Percentiles rank a stretch among this genome's conserved stretches.
Conservation (phyloP, 306 rosid genomes). For the cucumber (Cucumis sativus) region DNA sequence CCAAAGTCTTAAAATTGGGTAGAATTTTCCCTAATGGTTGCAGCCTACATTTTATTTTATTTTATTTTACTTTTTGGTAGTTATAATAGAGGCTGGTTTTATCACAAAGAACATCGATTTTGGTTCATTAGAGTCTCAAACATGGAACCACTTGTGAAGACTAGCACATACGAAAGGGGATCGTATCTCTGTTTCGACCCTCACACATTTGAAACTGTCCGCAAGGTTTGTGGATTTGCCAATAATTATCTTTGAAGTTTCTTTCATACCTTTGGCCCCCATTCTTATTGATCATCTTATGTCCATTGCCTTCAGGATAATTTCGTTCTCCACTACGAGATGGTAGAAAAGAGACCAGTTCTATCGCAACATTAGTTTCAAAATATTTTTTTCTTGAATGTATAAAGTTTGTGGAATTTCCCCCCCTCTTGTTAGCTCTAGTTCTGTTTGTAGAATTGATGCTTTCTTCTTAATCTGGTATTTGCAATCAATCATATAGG, state of each 20-base stretch:
- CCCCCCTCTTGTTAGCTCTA: not conserved
- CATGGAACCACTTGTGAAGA: conserved; percentile 74
- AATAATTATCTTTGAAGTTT: not conserved
- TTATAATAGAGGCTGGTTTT: conserved; percentile 71
- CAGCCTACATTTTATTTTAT: not conserved
- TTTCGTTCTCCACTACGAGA: conserved; percentile 59
- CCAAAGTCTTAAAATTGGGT: not conserved
- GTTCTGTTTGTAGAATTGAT: not conserved
- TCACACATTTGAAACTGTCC: conserved; percentile 58
- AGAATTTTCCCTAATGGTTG: not conserved
- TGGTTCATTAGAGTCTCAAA: conserved; percentile 69
- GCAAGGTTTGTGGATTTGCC: conserved; percentile 57
- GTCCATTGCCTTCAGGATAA: conserved; percentile 55
- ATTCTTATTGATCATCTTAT: not conserved
- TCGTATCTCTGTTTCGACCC: conserved; percentile 87
- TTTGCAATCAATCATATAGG: not conserved
- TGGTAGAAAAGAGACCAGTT: conserved; percentile 71
- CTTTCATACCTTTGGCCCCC: not conserved
- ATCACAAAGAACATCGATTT: conserved; percentile 69
- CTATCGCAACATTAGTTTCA: conserved; percentile 49
- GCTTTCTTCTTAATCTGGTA: not conserved
- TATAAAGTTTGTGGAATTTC: not conserved
- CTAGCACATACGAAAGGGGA: conserved; percentile 68
- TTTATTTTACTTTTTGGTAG: conserved; percentile 19
- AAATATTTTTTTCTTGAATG: not conserved